Evolutionary conservation across 192 early-diverging fungal species (phyloP), one percentile per base, ranked within the genome.

Genomic region (Rhizophagus prolifer): DNA sequence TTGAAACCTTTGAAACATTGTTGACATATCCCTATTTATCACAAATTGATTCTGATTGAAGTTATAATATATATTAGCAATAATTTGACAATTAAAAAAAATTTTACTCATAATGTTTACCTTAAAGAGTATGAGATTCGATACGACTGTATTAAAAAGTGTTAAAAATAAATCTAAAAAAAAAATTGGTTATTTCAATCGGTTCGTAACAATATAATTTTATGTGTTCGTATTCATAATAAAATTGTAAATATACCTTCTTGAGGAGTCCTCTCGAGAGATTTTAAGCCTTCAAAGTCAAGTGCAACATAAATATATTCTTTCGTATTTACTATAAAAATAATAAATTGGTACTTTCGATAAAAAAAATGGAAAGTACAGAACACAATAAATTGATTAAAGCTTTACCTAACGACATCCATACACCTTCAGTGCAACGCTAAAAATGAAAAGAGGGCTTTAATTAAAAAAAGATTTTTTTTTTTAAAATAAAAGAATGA

Each of bases 1-100:
- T 54, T 79, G 78, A 61, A 79, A 79, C 16, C 78, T 36, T 58
- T 79, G 70, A 67, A 79, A 79, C 78, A 79, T 79, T 44, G 58
- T 13, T 4, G 78, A 79, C 28, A 79, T 79, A 44, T 79, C 77
- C 36, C 77, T 19, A 26, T 63, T 72, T n/a, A 78, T 59, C 9
- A 70, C 26, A 59, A 78, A 78, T 25, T 74, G 67, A 60, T 74
- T 78, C 61, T 77, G 16, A 23, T 28, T 16, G 12, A 21, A 73
- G 12, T 26, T 23, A n/a, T 6, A 54, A 54, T 13, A 28, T 38
- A 54, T 28, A 50, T 50, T 25, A 38, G 4, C 10, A 14, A 9
- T 3, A 58, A 54, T 67, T 1, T n/a, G 13, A 7, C 5, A 9
- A 38, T 21, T 44, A 67, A 23, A 14, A 30, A 8, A 1, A 58